Conservation (phyloP, 1,139 yeast genomes). For the Pichia sp. region DNA sequence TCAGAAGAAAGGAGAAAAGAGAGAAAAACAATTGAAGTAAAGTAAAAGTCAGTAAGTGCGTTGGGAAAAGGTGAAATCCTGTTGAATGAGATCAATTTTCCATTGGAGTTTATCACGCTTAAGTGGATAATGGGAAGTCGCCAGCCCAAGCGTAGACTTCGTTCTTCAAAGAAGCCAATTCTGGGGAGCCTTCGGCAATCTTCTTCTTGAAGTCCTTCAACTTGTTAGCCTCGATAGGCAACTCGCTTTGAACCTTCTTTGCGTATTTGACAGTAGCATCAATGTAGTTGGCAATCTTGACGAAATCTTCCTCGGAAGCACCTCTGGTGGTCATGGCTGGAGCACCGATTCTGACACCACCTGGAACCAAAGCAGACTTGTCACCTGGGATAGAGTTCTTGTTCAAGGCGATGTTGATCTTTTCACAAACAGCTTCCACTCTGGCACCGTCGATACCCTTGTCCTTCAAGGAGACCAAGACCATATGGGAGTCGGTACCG, state of each 20-base stretch:
- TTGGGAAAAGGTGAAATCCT: conserved; percentile 1
- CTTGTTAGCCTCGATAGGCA: conserved; percentile 86
- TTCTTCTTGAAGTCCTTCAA: conserved; percentile 88
- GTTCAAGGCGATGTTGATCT: conserved; percentile 91
- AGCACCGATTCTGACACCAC: conserved; percentile 97
- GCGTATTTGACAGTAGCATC: conserved; percentile 82
- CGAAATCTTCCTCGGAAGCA: conserved; percentile 80
- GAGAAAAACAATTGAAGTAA: not conserved
- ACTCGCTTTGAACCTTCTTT: conserved; percentile 62
- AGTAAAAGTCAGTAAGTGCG: not conserved
- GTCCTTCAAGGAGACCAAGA: conserved; percentile 82
- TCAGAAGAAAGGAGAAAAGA: not conserved
- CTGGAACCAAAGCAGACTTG: conserved; percentile 95
- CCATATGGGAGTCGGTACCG: conserved; percentile 98
- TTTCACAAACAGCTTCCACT: conserved; percentile 91
- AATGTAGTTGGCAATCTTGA: conserved; percentile 75
- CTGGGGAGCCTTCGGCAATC: conserved; percentile 66
- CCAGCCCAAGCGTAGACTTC: conserved; percentile 93
- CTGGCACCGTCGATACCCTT: conserved; percentile 96
- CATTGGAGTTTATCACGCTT: conserved; percentile 18
- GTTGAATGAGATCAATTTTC: conserved; percentile 3
- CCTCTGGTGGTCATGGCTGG: conserved; percentile 99
- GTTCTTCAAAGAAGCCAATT: conserved; percentile 59
- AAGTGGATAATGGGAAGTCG: conserved; percentile 85
- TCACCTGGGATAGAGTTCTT: conserved; percentile 98